These are phyloP conservation scores for Chenopodium suecicum DNA, from an alignment of 148 eudicot genomes.

Conservation along the genomic window DNA sequence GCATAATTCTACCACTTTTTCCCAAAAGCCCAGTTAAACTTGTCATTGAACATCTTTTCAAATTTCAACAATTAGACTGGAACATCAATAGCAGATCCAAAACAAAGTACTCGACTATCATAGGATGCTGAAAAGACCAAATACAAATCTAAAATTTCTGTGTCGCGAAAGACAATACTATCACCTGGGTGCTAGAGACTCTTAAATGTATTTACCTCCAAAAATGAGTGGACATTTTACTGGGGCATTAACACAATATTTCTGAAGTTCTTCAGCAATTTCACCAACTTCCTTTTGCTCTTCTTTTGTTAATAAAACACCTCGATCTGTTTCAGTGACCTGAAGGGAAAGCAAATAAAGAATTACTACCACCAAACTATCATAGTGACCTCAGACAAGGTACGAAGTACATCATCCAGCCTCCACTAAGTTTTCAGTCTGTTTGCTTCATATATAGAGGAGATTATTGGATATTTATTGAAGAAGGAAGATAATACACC, in stretches of 20 bases:
- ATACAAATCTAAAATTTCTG: not conserved
- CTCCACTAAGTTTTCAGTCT: not conserved
- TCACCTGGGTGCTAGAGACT: not conserved
- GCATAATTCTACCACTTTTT: not conserved
- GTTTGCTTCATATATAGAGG: not conserved
- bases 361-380: not conserved
- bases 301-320: constrained; percentile 58
- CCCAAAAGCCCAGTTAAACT: not conserved
- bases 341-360: constrained; percentile 22
- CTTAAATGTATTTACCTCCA: constrained; percentile 56
- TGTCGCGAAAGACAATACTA: not conserved
- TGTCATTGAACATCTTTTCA: not conserved
- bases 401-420: not conserved
- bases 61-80: not conserved
- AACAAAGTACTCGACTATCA: not conserved
- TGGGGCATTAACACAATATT: constrained; percentile 75
- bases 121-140: not conserved
- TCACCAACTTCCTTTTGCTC: constrained; percentile 77
- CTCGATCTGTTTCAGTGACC: constrained; percentile 79
- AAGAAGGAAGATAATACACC: not conserved
- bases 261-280: constrained; percentile 62
- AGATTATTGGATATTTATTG: not conserved
- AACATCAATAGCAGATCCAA: not conserved
- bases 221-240: constrained; percentile 89
- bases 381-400: too few species aligned